These are phyloP conservation scores for Penicillium griseofulvum DNA, from an alignment of 2,329 filamentous ascomycete genomes.

Conservation along the genomic window DNA sequence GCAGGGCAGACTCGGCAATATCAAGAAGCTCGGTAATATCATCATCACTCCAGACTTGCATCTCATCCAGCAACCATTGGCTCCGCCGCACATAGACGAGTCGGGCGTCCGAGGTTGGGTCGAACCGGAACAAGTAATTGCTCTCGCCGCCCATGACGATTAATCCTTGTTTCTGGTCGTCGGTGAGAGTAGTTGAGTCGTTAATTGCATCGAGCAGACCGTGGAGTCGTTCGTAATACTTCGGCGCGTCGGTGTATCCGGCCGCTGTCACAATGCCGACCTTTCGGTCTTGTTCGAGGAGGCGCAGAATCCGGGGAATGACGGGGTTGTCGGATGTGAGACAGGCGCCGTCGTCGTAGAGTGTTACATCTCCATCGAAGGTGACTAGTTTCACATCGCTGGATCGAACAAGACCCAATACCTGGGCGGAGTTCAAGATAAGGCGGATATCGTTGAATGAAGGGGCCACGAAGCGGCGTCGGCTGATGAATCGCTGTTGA, in stretches of 20 bases:
- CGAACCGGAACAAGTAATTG: constrained; percentile 89
- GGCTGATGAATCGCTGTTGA: constrained; percentile 78
- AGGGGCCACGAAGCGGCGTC: constrained; percentile 86
- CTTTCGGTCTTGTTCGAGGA: constrained; percentile 74
- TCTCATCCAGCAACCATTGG: constrained; percentile 61
- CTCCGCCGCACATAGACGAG: constrained; percentile 61
- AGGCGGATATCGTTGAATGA: constrained; percentile 96
- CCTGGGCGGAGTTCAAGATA: constrained; percentile 89
- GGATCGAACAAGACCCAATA: constrained; percentile 78
- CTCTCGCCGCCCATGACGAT: constrained; percentile 94
- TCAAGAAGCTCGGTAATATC: constrained; percentile 82
- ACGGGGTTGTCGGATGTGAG: constrained; percentile 74
- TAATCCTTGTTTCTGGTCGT: constrained; percentile 70
- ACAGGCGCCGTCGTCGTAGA: constrained; percentile 86
- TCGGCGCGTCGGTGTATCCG: constrained; percentile 82
- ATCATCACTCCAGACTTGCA: constrained; percentile 51
- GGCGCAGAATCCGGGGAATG: constrained; percentile 64
- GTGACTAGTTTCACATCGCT: constrained; percentile 80
- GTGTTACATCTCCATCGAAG: constrained; percentile 95
- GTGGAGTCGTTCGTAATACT: constrained; percentile 82
- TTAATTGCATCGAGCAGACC: constrained; percentile 80
- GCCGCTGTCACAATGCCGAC: constrained; percentile 96
- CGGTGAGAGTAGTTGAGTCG: constrained; percentile 59
- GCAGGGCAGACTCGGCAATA: constrained; percentile 78
- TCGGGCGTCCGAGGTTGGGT: constrained; percentile 61